Percentiles rank a stretch among this genome's conserved stretches.
Conservation (phyloP, 164 flowering plant genomes). For the Buxus sempervirens region DNA sequence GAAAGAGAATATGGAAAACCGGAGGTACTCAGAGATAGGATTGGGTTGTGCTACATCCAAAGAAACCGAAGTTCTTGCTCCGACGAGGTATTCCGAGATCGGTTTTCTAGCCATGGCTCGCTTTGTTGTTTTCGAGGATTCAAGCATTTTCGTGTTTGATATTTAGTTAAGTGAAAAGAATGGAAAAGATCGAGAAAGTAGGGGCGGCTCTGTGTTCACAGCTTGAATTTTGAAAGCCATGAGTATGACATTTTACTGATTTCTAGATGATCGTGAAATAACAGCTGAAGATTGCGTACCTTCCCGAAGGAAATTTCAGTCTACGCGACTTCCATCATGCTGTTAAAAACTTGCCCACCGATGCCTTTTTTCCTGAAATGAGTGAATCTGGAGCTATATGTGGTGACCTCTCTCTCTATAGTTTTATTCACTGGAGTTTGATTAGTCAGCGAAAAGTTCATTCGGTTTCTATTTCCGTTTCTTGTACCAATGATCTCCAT, state of each 20-base stretch:
- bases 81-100: slow-evolving; percentile 39
- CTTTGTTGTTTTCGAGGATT: too few relatives aligned
- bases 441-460: too few relatives aligned
- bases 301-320: slow-evolving; percentile 55
- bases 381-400: slow-evolving; percentile 19
- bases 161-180: too few relatives aligned
- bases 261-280: neutral
- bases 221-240: neutral
- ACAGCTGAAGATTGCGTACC: slow-evolving; percentile 69
- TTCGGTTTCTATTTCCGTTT: too few relatives aligned
- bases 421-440: too few relatives aligned
- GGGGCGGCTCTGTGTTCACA: too few relatives aligned
- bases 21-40: slow-evolving; percentile 15
- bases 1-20: slow-evolving; percentile 9
- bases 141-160: too few relatives aligned
- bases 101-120: too few relatives aligned
- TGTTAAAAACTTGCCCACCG: slow-evolving; percentile 59
- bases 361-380: slow-evolving; percentile 46
- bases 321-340: slow-evolving; percentile 85
- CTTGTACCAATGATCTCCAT: too few relatives aligned
- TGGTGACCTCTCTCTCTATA: slow-evolving; percentile 13
- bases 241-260: neutral
- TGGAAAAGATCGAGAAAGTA: too few relatives aligned
- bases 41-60: slow-evolving; percentile 52
- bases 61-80: slow-evolving; percentile 40